phyloP scores from a whole-genome alignment of 805 yeast species.

The Yarrowia hollandica region DNA sequence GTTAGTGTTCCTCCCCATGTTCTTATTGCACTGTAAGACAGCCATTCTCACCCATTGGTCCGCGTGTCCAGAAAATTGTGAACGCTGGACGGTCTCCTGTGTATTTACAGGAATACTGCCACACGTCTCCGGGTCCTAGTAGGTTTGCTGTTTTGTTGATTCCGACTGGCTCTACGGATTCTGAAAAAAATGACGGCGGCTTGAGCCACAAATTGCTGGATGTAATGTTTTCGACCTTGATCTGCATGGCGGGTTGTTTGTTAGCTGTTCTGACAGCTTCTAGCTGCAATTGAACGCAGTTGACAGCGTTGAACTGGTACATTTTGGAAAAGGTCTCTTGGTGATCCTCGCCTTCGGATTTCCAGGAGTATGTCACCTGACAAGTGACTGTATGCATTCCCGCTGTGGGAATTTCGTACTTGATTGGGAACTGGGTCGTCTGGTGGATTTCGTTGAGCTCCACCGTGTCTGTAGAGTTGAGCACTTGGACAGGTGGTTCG shows the following conservation, averaged over 20 bases:
- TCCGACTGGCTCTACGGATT: constrained; percentile 10
- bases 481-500: constrained; percentile 1
- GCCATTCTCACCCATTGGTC: constrained; percentile 13
- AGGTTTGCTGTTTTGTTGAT: background rate
- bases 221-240: constrained; percentile 12
- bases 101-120: constrained; percentile 19
- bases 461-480: constrained; percentile 8
- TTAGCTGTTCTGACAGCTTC: constrained; percentile 6
- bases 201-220: constrained; percentile 21
- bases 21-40: constrained; percentile 3
- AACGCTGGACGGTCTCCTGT: constrained; percentile 14
- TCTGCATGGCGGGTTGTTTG: constrained; percentile 17
- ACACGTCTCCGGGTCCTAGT: constrained; percentile 12
- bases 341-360: background rate
- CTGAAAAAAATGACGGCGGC: constrained; percentile 6
- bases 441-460: constrained; percentile 20
- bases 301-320: constrained; percentile 28
- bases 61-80: constrained; percentile 19
- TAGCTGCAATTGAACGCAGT: constrained; percentile 13
- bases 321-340: constrained; percentile 3
- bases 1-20: background rate
- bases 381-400: constrained; percentile 23
- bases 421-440: constrained; percentile 20
- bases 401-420: constrained; percentile 18
- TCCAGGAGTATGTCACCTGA: background rate